phyloP scores from a whole-genome alignment of 371 early-diverging fungal genomes.

The Circinella minor region DNA sequence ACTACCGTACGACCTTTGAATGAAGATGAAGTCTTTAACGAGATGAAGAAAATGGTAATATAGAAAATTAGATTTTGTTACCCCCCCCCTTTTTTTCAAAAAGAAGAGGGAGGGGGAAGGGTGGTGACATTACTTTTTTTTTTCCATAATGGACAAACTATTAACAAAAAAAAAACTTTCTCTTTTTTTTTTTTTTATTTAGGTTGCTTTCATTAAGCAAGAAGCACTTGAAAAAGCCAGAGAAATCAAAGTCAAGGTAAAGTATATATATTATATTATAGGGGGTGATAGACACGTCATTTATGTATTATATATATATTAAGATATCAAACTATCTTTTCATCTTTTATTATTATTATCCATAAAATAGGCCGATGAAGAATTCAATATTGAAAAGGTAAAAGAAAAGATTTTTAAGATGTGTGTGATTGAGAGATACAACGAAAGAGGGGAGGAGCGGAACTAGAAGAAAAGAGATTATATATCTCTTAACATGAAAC shows the following conservation, averaged over 20 bases:
- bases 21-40: slow-evolving; percentile 90
- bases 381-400: slow-evolving; percentile 98
- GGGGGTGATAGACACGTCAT: neutral
- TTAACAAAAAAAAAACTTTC: too few species aligned
- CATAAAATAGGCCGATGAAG: slow-evolving; percentile 89
- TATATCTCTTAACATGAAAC: neutral
- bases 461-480: neutral
- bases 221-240: slow-evolving; percentile 98
- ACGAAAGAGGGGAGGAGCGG: neutral
- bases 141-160: neutral
- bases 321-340: too few species aligned
- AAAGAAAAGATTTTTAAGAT: slow-evolving; percentile 15
- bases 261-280: neutral
- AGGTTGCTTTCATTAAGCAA: slow-evolving; percentile 95
- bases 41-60: slow-evolving; percentile 88
- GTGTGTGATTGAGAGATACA: too few species aligned
- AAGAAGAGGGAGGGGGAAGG: too few species aligned
- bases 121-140: too few species aligned
- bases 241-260: slow-evolving; percentile 96
- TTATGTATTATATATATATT: neutral
- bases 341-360: neutral
- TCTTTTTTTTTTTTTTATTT: slow-evolving; percentile 4
- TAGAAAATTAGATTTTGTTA: too few species aligned
- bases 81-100: neutral
- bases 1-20: slow-evolving; percentile 72